Evolutionary conservation across 2,329 filamentous ascomycete genomes (phyloP), one percentile per base, ranked within the genome.

Genomic region (Penicillium verrucosum): DNA sequence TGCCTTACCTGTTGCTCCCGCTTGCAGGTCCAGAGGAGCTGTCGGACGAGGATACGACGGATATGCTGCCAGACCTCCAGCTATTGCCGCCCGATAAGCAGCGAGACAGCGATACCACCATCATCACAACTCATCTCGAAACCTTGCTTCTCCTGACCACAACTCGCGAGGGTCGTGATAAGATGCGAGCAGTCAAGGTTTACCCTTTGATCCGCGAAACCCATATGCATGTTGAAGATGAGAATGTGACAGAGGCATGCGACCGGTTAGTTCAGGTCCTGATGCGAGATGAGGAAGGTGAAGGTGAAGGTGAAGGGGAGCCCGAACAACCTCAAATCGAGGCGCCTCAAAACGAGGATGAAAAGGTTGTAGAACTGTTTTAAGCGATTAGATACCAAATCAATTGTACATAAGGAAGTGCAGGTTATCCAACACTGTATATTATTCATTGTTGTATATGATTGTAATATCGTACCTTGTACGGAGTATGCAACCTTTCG

Each of bases 141-240:
- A 96, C 92, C 1, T 73, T 99, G 53, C 82, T 92, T 55, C 77
- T 99, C 18, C 75, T 99, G 56, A 92, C 90, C 0, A 92, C 89
- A 6, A 93, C 90, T 8, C 81, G 85, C 7, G 80, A 87, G 64
- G 90, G 88, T 1, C 83, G 93, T 58, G 89, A 95, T 7, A 77
- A 83, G 53, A 79, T 97, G 81, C 82, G 92, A 18, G 78, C 82
- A 18, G 80, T 93, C 44, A 90, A 91, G 66, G 89, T 96, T 1
- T 99, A 99, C 73, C 90, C 92, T 0, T 86, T 97, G 45, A 80
- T 97, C 21, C 82, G 94, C 50, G 94, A 97, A 74, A 88, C 89
- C 32, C 94, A 99, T 78, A 68, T 88, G 60, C 83, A 86, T 23
- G 85, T 92, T 5, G 81, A 92, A 23, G 81, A 96, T 68, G 91